Percentiles rank a stretch among this genome's conserved stretches.
phyloP scores from a whole-genome alignment of 257 asterid genomes.

The Nicotiana tabacum region DNA sequence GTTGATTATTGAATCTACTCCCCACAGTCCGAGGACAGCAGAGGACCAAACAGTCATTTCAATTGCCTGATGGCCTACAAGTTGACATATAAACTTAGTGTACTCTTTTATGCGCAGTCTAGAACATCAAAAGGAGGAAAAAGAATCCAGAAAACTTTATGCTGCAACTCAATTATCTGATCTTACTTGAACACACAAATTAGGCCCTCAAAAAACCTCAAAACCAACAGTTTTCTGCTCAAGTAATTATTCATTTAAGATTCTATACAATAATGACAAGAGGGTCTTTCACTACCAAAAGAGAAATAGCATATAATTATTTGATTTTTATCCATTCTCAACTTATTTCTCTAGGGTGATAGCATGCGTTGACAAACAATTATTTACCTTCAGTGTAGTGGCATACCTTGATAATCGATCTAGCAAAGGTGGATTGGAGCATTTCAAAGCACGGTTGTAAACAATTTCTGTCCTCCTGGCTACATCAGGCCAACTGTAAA shows the following conservation, averaged over 20 bases:
- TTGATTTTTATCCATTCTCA: background rate
- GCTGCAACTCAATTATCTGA: background rate
- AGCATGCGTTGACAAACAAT: background rate
- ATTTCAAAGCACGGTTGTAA: slow-evolving; percentile 67
- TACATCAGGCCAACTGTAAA: slow-evolving; percentile 96
- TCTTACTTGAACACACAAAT: background rate
- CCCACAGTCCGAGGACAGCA: background rate
- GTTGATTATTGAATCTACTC: background rate
- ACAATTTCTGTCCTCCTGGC: slow-evolving; percentile 91
- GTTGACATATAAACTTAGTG: background rate
- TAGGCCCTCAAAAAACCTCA: background rate
- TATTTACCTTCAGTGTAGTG: background rate
- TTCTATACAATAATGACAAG: background rate
- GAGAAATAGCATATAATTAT: background rate
- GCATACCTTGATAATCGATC: slow-evolving; percentile 78
- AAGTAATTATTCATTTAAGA: background rate
- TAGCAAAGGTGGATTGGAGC: slow-evolving; percentile 67
- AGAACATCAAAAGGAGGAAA: background rate
- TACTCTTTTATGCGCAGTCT: background rate
- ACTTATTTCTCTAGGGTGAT: background rate
- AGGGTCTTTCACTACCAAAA: background rate
- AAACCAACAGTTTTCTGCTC: background rate
- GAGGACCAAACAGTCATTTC: background rate
- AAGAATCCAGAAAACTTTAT: background rate
- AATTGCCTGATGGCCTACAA: background rate